Evolutionary conservation across 129 eudicot species (phyloP), one percentile per base, ranked within the genome.

Genomic region (Glebionis coronaria): DNA sequence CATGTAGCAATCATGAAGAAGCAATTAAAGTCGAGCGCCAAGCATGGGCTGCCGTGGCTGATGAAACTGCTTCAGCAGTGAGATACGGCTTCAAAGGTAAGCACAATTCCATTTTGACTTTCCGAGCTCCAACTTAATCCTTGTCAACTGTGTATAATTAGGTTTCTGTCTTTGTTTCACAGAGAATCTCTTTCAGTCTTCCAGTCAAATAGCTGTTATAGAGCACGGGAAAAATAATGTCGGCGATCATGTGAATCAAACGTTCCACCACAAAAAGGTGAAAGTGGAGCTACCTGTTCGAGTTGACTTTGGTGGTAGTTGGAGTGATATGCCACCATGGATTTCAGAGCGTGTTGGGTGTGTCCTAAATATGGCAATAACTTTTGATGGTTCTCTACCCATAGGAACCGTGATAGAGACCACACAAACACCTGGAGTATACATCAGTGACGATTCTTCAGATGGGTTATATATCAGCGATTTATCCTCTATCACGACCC

Each of bases 251-350:
- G 55, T 5, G 1, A 69, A 67, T 18, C 67, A 77, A 74, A 54
- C 78, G 68, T 81, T 68, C 66, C 54, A 23, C 65, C 12, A 62
- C 19, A 79, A 69, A 78, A 82, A 61, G 60, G 99, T 93, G 62
- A 86, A 79, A 75, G 92, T 93, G 25, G 97, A 93, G 81, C 76
- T 93, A 74, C 99, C 99, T 28, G 99, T 93, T 72, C 95, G 99
- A 14, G 97, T 93, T 23, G 97, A 93, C 82, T 93, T 93, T 78
- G 97, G 86, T 47, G 99, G 99, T 38, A 97, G 99, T 28, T 88
- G 99, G 99, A 93, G 99, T 63, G 99, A 93, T 80, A 93, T 97
- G 42, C 99, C 99, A 64, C 99, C 99, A 45, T 93, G 99, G 99
- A 93, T 97, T 70, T 82, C 89, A 83, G 99, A 93, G 75, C 99